Percentiles rank a stretch among this genome's conserved stretches.
phyloP scores from a whole-genome alignment of 2,329 filamentous ascomycete genomes.

The Colletotrichum higginsianum region DNA sequence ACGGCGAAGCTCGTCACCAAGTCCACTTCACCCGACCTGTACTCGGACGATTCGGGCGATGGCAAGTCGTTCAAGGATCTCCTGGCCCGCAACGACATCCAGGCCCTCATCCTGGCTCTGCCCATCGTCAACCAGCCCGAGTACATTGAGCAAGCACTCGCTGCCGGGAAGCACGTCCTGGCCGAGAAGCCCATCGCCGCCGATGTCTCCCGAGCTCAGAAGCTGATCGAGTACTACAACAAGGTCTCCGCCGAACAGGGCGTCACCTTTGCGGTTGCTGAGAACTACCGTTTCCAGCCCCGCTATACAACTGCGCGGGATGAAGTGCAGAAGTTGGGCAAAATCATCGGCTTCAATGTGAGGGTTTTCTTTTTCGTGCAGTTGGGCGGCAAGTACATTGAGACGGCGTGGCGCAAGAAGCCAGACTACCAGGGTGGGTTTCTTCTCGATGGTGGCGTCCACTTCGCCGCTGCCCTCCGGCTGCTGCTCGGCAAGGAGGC shows the following conservation, averaged over 20 bases:
- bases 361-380: constrained; percentile 61
- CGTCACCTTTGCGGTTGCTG: constrained; percentile 74
- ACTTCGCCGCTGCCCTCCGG: constrained; percentile 76
- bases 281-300: constrained; percentile 79
- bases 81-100: constrained; percentile 67
- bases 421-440: constrained; percentile 84
- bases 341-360: constrained; percentile 55
- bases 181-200: constrained; percentile 79
- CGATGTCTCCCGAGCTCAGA: constrained; percentile 63
- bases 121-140: constrained; percentile 74
- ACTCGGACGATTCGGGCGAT: constrained; percentile 68
- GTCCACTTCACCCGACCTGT: constrained; percentile 60
- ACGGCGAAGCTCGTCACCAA: constrained; percentile 57
- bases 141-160: constrained; percentile 70
- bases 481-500: constrained; percentile 64
- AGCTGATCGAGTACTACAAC: constrained; percentile 56
- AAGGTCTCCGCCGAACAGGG: constrained; percentile 46
- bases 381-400: constrained; percentile 41
- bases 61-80: constrained; percentile 66
- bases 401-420: constrained; percentile 71
- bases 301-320: constrained; percentile 64
- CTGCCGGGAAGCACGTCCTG: constrained; percentile 79
- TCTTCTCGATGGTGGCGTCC: constrained; percentile 82
- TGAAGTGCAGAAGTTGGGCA: constrained; percentile 64
- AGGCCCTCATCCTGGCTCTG: constrained; percentile 71